A percentile compares a stretch with the other conserved stretches of the same genome.
These are phyloP conservation scores for Pythium sukuiense DNA, from an alignment of 352 stramenopile species.

Conservation along the genomic window DNA sequence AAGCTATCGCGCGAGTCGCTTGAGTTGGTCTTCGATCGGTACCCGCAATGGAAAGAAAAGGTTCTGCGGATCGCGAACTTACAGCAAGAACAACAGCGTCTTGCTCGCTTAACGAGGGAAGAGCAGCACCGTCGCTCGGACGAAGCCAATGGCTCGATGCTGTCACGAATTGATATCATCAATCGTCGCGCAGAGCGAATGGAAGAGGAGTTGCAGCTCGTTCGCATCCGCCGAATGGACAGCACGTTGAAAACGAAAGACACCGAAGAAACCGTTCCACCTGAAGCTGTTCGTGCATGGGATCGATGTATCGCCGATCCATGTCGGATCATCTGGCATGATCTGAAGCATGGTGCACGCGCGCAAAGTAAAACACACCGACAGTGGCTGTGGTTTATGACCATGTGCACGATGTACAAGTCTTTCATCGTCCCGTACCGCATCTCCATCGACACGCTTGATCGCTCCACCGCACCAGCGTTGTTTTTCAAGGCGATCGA, in stretches of 20 bases:
- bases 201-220: conserved; percentile 35
- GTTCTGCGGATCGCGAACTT: conserved; percentile 43
- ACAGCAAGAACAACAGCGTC: conserved; percentile 35
- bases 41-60: conserved; percentile 45
- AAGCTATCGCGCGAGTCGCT: conserved; percentile 42
- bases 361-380: conserved; percentile 51
- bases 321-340: conserved; percentile 9
- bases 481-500: conserved; percentile 22
- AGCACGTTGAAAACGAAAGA: conserved; percentile 4
- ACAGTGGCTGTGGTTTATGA: conserved; percentile 38
- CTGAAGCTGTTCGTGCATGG: neutral
- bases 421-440: conserved; percentile 50
- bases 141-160: conserved; percentile 22
- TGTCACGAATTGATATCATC: conserved; percentile 29
- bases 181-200: conserved; percentile 31
- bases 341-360: conserved; percentile 29
- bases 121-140: conserved; percentile 26
- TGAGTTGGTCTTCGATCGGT: conserved; percentile 47
- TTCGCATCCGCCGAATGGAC: conserved; percentile 27
- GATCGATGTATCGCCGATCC: conserved; percentile 5
- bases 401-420: conserved; percentile 39
- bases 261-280: neutral
- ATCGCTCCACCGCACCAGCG: conserved; percentile 21
- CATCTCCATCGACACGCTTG: conserved; percentile 39
- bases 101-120: conserved; percentile 22